Evolutionary conservation across 192 early-diverging fungal genomes (phyloP).

Genomic region (Linnemannia elongata): DNA sequence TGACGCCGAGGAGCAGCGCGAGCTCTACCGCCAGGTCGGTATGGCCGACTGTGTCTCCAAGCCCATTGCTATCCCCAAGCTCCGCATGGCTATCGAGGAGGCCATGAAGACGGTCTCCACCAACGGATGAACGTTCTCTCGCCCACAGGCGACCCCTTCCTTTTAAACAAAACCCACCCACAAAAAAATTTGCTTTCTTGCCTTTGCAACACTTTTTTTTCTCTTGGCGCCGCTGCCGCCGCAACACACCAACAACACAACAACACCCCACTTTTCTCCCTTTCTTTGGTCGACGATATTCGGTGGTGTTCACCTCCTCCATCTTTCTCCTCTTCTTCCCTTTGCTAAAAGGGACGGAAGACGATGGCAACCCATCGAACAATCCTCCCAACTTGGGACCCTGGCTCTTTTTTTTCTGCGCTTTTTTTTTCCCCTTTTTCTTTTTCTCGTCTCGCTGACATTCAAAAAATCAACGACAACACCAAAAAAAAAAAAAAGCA

Average conservation of each 20-base stretch:
- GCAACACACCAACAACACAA: slow-evolving; percentile 2
- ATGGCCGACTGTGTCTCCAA: slow-evolving; percentile 72
- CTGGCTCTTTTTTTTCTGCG: slow-evolving; percentile 5
- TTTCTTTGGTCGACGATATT: background rate
- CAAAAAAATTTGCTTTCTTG: slow-evolving; percentile 30
- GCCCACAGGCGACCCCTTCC: background rate
- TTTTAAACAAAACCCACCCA: slow-evolving; percentile 8
- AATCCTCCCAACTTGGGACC: background rate
- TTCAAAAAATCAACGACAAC: background rate
- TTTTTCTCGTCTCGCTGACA: background rate
- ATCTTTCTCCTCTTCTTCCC: background rate
- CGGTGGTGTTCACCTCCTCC: background rate
- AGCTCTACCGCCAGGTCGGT: slow-evolving; percentile 66
- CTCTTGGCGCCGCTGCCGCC: slow-evolving; percentile 2
- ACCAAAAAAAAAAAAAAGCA: background rate
- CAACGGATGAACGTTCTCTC: slow-evolving; percentile 21
- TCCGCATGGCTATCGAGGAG: slow-evolving; percentile 57
- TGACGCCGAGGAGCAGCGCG: slow-evolving; percentile 63
- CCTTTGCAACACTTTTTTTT: slow-evolving; percentile 26
- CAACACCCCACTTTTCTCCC: background rate
- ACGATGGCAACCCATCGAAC: background rate
- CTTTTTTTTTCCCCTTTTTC: slow-evolving; percentile 5
- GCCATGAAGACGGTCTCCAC: slow-evolving; percentile 35
- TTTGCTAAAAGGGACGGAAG: background rate
- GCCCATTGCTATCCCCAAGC: slow-evolving; percentile 55